These are phyloP conservation scores for Xylaria sp. DNA, from an alignment of 2,329 filamentous ascomycete genomes.

Conservation along the genomic window DNA sequence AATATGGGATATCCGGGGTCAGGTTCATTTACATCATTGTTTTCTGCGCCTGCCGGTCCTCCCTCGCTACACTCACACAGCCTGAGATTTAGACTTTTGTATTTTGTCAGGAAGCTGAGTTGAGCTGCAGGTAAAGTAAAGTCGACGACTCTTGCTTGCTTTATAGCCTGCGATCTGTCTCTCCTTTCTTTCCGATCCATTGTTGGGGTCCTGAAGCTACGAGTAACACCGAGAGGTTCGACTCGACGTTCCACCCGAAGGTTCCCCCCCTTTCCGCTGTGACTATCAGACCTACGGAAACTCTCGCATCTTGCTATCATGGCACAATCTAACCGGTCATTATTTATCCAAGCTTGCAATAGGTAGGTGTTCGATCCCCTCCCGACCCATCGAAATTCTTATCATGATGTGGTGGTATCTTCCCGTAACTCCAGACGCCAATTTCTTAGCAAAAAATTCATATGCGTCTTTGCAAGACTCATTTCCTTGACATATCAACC, in stretches of 20 bases:
- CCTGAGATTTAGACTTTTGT: no score
- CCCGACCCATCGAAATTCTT: background rate
- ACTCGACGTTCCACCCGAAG: no score
- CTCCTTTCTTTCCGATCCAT: no score
- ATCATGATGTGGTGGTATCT: background rate
- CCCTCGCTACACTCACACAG: no score
- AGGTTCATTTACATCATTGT: background rate
- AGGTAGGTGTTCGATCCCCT: background rate
- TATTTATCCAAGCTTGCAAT: background rate
- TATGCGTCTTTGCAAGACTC: background rate
- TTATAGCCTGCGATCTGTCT: no score
- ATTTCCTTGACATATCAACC: constrained; percentile 5
- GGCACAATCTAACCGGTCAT: background rate
- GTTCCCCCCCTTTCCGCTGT: no score
- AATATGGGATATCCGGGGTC: background rate
- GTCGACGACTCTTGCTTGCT: no score
- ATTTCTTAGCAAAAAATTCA: background rate
- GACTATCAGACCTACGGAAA: background rate
- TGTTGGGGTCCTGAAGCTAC: no score
- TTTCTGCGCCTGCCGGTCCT: background rate
- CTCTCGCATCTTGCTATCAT: background rate
- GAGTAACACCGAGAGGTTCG: no score
- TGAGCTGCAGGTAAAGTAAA: no score
- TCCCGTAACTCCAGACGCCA: constrained; percentile 7
- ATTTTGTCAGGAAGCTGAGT: no score